Evolutionary conservation across 139 green algal genomes (phyloP).

Genomic region (Ulvella scutata): DNA sequence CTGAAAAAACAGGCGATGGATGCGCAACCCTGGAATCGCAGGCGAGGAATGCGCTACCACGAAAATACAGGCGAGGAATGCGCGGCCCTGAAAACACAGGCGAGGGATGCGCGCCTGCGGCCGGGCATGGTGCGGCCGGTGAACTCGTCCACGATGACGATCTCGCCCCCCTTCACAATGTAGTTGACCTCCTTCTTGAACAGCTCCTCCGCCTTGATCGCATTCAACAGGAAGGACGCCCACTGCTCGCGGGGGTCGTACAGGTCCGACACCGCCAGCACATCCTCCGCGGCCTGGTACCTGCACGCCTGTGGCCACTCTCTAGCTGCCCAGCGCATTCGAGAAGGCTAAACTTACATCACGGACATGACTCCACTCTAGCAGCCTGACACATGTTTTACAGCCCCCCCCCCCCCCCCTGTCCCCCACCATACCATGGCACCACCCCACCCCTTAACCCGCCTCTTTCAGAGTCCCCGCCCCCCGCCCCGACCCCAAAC

Average conservation of each 20-base stretch:
- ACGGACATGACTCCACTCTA: too few relatives aligned
- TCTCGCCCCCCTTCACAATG: constrained; percentile 78
- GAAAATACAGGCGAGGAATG: neutral
- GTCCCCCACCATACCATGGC: too few relatives aligned
- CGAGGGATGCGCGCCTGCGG: constrained; percentile 22
- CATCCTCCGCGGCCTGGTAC: constrained; percentile 92
- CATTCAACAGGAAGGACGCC: constrained; percentile 90
- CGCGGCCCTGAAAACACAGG: too few relatives aligned
- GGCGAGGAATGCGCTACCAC: neutral
- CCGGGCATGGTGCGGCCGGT: constrained; percentile 88
- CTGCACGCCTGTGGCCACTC: neutral
- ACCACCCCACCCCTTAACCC: too few relatives aligned
- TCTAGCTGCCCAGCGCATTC: too few relatives aligned
- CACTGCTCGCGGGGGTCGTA: constrained; percentile 94
- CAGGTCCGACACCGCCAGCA: constrained; percentile 80
- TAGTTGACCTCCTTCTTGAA: constrained; percentile 83
- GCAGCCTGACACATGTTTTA: too few relatives aligned
- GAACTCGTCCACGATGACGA: constrained; percentile 99
- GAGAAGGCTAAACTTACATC: too few relatives aligned
- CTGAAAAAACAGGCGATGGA: too few relatives aligned
- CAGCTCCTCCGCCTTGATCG: constrained; percentile 97
- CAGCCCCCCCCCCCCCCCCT: too few relatives aligned
- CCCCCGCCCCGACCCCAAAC: too few relatives aligned
- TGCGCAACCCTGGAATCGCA: too few relatives aligned
- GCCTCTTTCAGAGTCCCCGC: too few relatives aligned